Evolutionary conservation across 768 basidiomycete genomes (phyloP), one percentile per base, ranked within the genome.

Genomic region (Galerina marginata): DNA sequence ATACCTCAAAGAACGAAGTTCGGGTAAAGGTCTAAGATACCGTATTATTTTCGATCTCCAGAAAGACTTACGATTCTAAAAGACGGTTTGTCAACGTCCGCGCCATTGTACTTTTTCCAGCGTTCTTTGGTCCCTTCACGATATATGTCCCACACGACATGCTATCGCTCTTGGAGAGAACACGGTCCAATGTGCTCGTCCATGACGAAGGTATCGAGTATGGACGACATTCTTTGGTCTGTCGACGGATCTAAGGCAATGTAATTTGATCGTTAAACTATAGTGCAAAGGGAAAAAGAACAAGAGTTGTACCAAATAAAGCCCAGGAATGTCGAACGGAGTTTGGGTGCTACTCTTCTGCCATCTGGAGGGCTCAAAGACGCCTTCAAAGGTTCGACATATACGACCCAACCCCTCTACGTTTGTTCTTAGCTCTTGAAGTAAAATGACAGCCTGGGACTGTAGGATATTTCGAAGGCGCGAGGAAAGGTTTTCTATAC

Each of bases 51-150:
- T 33, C 16, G 14, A 54, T 14, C 29, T 59, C 26, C 7, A 45
- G n/a, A 4, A 46, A 40, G 6, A 72, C 80, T 59, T 58, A 92
- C 89, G 79, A 77, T 36, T 70, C 74, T 26, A 91, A 71, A 33
- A 99, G 76, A 11, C 77, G 77, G 69, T 97, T 97, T 14, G 91
- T 69, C 12, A 93, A 70, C 1, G 86, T 85, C 55, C 91, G 79
- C 0, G 91, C 86, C 67, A 98, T 90, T 0, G 93, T 93, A 61
- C 94, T 96, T 73, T 99, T 99, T 0, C 96, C 96, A 7, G 86
- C 82, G 51, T 92, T 88, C 73, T 93, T 96, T 0, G 92, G 84
- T 0, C 96, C 96, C 68, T 89, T 93, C 20, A 99, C 81, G 2
- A 97, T 69, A 61, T 80, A 88, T 0, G 89, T 75, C 0, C 73